Percentiles rank a stretch among this genome's conserved stretches.
These are phyloP conservation scores for Erodium moschatum DNA, from an alignment of 441 rosid genomes.

Conservation along the genomic window DNA sequence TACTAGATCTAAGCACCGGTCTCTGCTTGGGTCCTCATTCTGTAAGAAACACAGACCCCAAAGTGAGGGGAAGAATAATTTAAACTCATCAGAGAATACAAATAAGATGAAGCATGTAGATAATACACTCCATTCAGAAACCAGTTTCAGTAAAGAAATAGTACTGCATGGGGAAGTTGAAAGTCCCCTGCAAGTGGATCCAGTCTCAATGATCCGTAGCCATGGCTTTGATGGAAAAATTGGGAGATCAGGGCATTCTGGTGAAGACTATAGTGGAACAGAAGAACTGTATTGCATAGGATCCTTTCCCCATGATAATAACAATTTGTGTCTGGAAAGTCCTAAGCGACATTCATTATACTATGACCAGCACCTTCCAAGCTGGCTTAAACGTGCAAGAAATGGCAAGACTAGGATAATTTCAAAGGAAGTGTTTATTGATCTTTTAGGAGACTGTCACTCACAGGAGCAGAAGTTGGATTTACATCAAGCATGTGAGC, in stretches of 20 bases:
- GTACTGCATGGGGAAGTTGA: conserved; percentile 42
- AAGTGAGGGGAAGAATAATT: conserved; percentile 25
- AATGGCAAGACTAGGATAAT: conserved; percentile 93
- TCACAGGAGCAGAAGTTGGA: conserved; percentile 55
- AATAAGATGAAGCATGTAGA: conserved; percentile 53
- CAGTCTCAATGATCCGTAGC: conserved; percentile 31
- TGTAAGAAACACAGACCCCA: conserved; percentile 92
- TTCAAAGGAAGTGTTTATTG: conserved; percentile 81
- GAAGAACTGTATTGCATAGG: conserved; percentile 51
- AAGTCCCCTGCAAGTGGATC: conserved; percentile 42
- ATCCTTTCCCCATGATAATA: conserved; percentile 36
- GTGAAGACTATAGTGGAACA: conserved; percentile 30
- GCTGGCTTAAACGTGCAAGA: conserved; percentile 99
- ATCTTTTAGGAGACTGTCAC: conserved; percentile 54
- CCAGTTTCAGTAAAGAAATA: conserved; percentile 40
- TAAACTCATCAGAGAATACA: conserved; percentile 29
- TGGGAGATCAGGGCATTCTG: conserved; percentile 39
- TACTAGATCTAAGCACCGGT: conserved; percentile 85
- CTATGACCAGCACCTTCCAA: conserved; percentile 89
- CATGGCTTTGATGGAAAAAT: conserved; percentile 32
- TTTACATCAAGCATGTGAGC: conserved; percentile 89
- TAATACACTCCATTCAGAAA: conserved; percentile 32
- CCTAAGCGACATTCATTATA: conserved; percentile 68
- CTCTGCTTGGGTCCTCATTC: conserved; percentile 62
- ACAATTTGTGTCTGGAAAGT: conserved; percentile 48